Evolutionary conservation across 352 stramenopile genomes (phyloP), one percentile per base, ranked within the genome.

Genomic region (Plasmopara muralis): DNA sequence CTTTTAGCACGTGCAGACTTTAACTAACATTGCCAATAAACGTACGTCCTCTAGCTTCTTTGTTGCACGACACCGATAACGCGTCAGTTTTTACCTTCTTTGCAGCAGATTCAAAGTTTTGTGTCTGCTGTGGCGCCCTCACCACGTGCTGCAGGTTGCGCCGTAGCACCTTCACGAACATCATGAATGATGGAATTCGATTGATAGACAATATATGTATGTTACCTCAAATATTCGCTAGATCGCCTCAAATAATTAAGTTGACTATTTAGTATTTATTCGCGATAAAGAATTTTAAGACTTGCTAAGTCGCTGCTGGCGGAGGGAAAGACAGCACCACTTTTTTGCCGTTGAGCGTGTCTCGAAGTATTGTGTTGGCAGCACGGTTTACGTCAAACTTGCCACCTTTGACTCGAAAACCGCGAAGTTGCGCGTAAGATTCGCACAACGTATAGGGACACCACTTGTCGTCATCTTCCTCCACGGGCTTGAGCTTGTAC

Each of bases 261-360:
- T 1, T 25, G 20, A 25, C 20, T 3, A 25, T 25, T 25, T 25
- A 25, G 20, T 25, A 25, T 3, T 25, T 25, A 25, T 25, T 25
- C 20, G 20, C 20, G 20, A 25, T 25, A 25, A 25, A 25, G 20
- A 25, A 25, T 3, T 25, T 3, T 25, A 25, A 25, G 20, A 25
- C 20, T 25, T 25, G 20, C 20, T 25, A 3, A 1, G 20, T 25
- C 20, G 20, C 20, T 25, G 20, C 20, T n/a, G 80, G 79, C 15
- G 79, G 79, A 0, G 80, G 77, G 54, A 93, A 93, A 14, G 72
- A 84, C 15, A 93, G 63, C 50, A 89, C 75, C 50, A 89, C 74
- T 43, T 93, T 93, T 53, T 83, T 83, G n/a, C 83, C 83, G 43
- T 74, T 82, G 9, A 93, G 66, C 25, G 83, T 87, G 51, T 93